Base-by-base conservation (phyloP, 371 early-diverging fungal species). In the Smittium culicis region DNA sequence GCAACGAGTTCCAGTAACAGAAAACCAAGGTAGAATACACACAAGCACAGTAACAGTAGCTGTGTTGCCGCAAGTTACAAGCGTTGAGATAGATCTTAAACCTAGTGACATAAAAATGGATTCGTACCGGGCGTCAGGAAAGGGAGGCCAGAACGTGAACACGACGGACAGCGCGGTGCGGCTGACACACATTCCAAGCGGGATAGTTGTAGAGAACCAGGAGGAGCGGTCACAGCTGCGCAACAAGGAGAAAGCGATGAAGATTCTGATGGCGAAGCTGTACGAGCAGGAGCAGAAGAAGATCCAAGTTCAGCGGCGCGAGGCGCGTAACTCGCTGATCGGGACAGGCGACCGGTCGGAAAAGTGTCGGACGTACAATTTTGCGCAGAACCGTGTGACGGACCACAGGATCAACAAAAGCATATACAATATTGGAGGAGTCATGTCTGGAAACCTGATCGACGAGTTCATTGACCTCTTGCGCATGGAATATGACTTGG, bases 151-250 rank as follows among this genome's bases (percentile, higher is more conserved):
- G 77, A 92, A 94, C 72, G 96, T 96, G 31, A 96, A 96, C 68
- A 94, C 90, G 3, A 96, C 97, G 0, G 96, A 96, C 67, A 88
- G 89, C 71, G 97, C 97, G 0, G 94, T 96, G 25, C 82, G 96
- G 27, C 83, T 96, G 25, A 92, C 92, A 1, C 96, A 96, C 79
- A 69, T 94, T 29, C 92, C 96, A 8, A 90, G 93, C 1, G 96
- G 96, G 0, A 80, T 91, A 33, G 84, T 83, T 3, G 91, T 94
- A 0, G 85, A 87, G 31, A 90, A 89, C 80, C 95, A 95, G 79
- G 90, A 88, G 66, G 91, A 92, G 70, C 80, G 95, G 57, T 93
- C 92, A 11, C 94, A 94, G 69, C 89, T 90, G 68, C 77, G 86
- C 81, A 96, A 96, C 79, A 86, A 86, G 71, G 88, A 87, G 0